phyloP scores from a whole-genome alignment of 2,329 filamentous ascomycete genomes.

The Thelonectria discophora region DNA sequence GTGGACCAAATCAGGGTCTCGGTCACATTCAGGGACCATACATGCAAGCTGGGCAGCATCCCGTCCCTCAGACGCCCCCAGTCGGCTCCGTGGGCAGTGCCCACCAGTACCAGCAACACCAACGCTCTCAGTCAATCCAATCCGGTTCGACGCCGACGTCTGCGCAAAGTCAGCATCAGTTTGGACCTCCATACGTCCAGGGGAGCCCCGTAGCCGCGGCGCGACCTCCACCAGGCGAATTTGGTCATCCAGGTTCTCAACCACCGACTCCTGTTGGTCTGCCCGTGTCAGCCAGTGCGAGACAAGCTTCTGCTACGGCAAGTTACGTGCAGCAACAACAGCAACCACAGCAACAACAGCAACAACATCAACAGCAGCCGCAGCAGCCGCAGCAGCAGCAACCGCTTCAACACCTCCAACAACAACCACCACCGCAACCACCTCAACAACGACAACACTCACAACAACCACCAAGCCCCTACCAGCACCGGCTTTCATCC shows the following conservation, averaged over 20 bases:
- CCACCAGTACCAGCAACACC: slow-evolving; percentile 51
- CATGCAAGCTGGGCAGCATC: slow-evolving; percentile 47
- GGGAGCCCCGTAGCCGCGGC: slow-evolving; percentile 61
- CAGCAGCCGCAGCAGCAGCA: slow-evolving; percentile 61
- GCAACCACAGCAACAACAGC: slow-evolving; percentile 50
- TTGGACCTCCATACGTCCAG: slow-evolving; percentile 59
- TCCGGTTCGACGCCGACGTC: slow-evolving; percentile 70
- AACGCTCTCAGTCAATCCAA: slow-evolving; percentile 66
- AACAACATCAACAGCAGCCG: slow-evolving; percentile 10
- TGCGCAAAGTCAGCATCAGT: slow-evolving; percentile 66
- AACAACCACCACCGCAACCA: slow-evolving; percentile 39
- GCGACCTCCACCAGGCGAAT: slow-evolving; percentile 54
- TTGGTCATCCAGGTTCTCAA: slow-evolving; percentile 61
- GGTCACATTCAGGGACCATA: slow-evolving; percentile 51
- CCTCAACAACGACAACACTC: slow-evolving; percentile 13
- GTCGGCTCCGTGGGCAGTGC: slow-evolving; percentile 52
- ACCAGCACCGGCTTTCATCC: slow-evolving; percentile 59
- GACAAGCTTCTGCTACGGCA: slow-evolving; percentile 53
- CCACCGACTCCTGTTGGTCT: slow-evolving; percentile 63
- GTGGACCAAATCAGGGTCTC: slow-evolving; percentile 38
- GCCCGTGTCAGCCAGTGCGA: slow-evolving; percentile 54
- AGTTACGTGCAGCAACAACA: slow-evolving; percentile 52
- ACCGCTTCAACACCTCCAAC: slow-evolving; percentile 46
- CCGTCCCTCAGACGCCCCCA: slow-evolving; percentile 60
- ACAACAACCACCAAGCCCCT: slow-evolving; percentile 65